phyloP scores from a whole-genome alignment of 306 rosid species.

The Cicer judaicum region DNA sequence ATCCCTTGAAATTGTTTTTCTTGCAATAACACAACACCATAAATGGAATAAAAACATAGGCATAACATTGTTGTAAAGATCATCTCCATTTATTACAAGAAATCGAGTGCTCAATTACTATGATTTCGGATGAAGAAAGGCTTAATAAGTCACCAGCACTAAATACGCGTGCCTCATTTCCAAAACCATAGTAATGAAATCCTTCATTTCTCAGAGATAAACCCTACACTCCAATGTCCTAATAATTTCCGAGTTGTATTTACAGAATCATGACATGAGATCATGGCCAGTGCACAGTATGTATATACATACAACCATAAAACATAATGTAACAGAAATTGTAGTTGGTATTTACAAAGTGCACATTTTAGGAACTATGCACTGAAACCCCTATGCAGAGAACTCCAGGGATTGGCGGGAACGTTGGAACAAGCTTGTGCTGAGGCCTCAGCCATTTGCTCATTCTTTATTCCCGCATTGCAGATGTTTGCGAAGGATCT shows the following conservation, averaged over 20 bases:
- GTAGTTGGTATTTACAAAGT: conserved; percentile 17
- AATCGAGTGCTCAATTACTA: neutral
- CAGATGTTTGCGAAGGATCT: conserved; percentile 90
- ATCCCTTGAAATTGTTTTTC: conserved; percentile 33
- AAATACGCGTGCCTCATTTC: neutral
- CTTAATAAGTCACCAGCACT: neutral
- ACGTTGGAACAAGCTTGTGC: conserved; percentile 75
- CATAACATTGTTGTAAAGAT: neutral
- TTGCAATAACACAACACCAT: conserved; percentile 29
- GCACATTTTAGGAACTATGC: conserved; percentile 48
- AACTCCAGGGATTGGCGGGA: conserved; percentile 78
- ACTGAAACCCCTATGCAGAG: conserved; percentile 76
- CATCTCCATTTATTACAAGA: neutral
- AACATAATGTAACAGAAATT: conserved; percentile 27
- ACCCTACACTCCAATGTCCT: neutral
- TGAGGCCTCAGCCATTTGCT: conserved; percentile 78
- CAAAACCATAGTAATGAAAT: neutral
- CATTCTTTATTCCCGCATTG: conserved; percentile 69
- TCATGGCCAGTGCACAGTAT: neutral
- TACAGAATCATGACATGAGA: conserved; percentile 43
- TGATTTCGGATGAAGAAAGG: neutral
- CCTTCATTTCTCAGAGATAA: neutral
- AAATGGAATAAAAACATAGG: conserved; percentile 36
- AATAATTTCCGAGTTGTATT: conserved; percentile 42
- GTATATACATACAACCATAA: conserved; percentile 18